Evolutionary conservation across 495 filamentous ascomycete genomes (phyloP).

Genomic region (Penicillium subrubescens): DNA sequence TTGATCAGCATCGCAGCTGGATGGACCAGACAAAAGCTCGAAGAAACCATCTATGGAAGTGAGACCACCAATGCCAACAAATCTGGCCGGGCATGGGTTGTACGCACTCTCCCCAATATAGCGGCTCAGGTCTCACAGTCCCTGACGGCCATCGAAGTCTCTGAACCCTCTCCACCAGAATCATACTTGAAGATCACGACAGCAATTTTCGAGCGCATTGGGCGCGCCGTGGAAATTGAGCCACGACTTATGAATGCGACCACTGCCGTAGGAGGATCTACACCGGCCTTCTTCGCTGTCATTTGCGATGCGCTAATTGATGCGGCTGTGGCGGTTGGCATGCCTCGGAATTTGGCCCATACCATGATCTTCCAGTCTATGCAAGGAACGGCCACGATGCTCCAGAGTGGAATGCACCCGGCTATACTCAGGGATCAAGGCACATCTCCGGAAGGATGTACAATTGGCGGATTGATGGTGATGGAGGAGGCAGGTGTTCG

Average conservation of each 20-base stretch:
- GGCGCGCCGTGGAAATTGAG: slow-evolving; percentile 33
- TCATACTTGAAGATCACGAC: slow-evolving; percentile 29
- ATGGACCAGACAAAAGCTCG: slow-evolving; percentile 37
- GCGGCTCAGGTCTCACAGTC: slow-evolving; percentile 41
- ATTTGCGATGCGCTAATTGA: slow-evolving; percentile 47
- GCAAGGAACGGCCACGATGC: slow-evolving; percentile 40
- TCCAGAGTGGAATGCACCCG: slow-evolving; percentile 43
- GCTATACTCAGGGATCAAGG: slow-evolving; percentile 42
- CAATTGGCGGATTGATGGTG: slow-evolving; percentile 48
- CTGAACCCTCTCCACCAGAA: slow-evolving; percentile 28
- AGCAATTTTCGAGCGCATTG: slow-evolving; percentile 43
- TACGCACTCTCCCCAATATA: slow-evolving; percentile 45
- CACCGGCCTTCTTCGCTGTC: slow-evolving; percentile 47
- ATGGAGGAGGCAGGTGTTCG: slow-evolving; percentile 46
- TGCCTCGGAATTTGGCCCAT: slow-evolving; percentile 43
- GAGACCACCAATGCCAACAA: slow-evolving; percentile 16
- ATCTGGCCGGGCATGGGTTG: slow-evolving; percentile 25
- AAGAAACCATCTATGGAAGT: slow-evolving; percentile 31
- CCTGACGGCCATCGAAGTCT: slow-evolving; percentile 40
- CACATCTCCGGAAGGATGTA: slow-evolving; percentile 46
- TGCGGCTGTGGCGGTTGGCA: slow-evolving; percentile 46
- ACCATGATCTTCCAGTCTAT: slow-evolving; percentile 44
- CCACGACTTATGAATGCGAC: slow-evolving; percentile 40
- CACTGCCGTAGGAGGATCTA: slow-evolving; percentile 43
- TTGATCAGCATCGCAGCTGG: slow-evolving; percentile 49